Base-by-base conservation (phyloP, 176 grass and related monocot species). In the Carex myosuroides region DNA sequence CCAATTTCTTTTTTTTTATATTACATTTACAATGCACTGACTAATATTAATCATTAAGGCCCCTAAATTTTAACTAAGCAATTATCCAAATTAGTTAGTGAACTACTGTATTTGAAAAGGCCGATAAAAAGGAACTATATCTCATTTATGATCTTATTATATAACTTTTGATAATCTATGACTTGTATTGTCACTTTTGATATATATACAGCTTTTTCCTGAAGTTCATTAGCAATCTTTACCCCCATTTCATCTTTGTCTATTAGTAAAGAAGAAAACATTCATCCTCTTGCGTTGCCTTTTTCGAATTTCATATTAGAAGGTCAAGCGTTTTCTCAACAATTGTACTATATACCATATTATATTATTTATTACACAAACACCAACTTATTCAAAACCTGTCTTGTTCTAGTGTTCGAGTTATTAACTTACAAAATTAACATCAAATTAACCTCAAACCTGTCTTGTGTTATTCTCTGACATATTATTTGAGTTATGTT, bases 251-350 rank as follows among this genome's bases (percentile, higher is more conserved):
- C 1, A 32, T 32, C 30, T 32, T 32, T 32, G 30, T 32, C 30
- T 1, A 32, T 32, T 32, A 32, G 30, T 32, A 32, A 32, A 32
- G 30, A 32, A 32, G n/a, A n/a, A n/a, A 99, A 84, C 91, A 92
- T 63, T 77, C 76, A 65, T 99, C 96, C 41, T 92, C 85, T 60
- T n/a, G 56, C 24, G 67, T 89, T 2, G 96, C 96, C 62, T 3
- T 76, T 50, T 12, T n/a, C n/a, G n/a, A n/a, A n/a, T n/a, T n/a
- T n/a, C n/a, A n/a, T n/a, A n/a, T n/a, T n/a, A n/a, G n/a, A n/a
- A n/a, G n/a, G n/a, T n/a, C n/a, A n/a, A n/a, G n/a, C n/a, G n/a
- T n/a, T n/a, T n/a, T n/a, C 3, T 48, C 41, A 73, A 3, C 10
- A 50, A 50, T 73, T 73, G 70, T 22, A n/a, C n/a, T n/a, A n/a